phyloP scores from a whole-genome alignment of 2,329 filamentous ascomycete genomes.

The Hortaea sp. region DNA sequence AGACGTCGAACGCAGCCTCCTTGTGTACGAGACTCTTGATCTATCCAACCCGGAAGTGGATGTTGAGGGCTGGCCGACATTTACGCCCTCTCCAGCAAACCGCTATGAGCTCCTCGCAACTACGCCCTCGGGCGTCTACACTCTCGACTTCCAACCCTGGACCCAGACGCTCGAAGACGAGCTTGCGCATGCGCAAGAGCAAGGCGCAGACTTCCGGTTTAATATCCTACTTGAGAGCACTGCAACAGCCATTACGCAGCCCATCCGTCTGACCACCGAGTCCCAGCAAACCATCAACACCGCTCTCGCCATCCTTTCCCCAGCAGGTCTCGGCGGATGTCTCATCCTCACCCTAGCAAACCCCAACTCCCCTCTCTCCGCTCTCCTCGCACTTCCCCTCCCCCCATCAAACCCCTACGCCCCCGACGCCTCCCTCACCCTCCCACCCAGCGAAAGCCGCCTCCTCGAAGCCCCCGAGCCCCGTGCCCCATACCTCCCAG shows the following conservation, averaged over 20 bases:
- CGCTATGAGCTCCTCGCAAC: slow-evolving; percentile 52
- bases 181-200: slow-evolving; percentile 39
- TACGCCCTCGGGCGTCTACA: slow-evolving; percentile 43
- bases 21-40: slow-evolving; percentile 34
- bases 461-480: slow-evolving; percentile 44
- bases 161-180: slow-evolving; percentile 47
- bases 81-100: slow-evolving; percentile 46
- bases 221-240: slow-evolving; percentile 44
- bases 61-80: slow-evolving; percentile 38
- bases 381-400: slow-evolving; percentile 40
- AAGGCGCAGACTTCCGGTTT: slow-evolving; percentile 47
- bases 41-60: slow-evolving; percentile 13
- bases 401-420: slow-evolving; percentile 44
- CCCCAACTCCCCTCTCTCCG: slow-evolving; percentile 30
- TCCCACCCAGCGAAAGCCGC: slow-evolving; percentile 4
- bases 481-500: slow-evolving; percentile 42
- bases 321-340: slow-evolving; percentile 46
- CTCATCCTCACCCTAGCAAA: slow-evolving; percentile 34
- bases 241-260: slow-evolving; percentile 38
- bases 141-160: slow-evolving; percentile 48
- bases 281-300: slow-evolving; percentile 24
- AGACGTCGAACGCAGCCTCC: slow-evolving; percentile 18
- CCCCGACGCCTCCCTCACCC: slow-evolving; percentile 11
- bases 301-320: slow-evolving; percentile 45
- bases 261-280: slow-evolving; percentile 31